Evolutionary conservation across 208 protist genomes (phyloP), one percentile per base, ranked within the genome.

Genomic region (Leishmania tropica): DNA sequence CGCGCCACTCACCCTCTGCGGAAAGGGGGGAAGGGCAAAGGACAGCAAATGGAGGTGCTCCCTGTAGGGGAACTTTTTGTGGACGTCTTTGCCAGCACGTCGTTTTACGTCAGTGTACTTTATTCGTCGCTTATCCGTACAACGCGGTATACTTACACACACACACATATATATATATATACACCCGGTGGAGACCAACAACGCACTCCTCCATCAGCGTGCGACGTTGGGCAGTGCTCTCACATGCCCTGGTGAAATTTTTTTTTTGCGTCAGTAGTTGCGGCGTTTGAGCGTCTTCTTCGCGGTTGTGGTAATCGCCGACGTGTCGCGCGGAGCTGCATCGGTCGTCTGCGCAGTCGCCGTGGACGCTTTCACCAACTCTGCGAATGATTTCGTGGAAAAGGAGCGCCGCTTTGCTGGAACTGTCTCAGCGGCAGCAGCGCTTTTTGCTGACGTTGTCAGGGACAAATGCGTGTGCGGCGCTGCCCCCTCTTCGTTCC

Each of bases 251-350:
- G 10, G 11, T 31, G 42, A 53, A 15, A 3, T n/a, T 6, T n/a
- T 40, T n/a, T 40, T 42, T 45, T 45, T 11, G 8, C 24, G 28
- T 80, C 42, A 85, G 60, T 85, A 85, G 77, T 79, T 73, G 13
- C 72, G 82, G 28, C 82, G 82, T 53, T 75, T 72, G 42, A 81
- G 51, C 17, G 73, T 75, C 70, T 85, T 88, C 75, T 85, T 85
- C 3, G 75, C 53, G 3, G 76, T 17, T 51, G 31, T 40, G 4
- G 21, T 19, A 45, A 4, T 51, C 13, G 64, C 51, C 6, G 72
- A 17, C 60, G 19, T 48, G 42, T 40, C 64, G 5, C 47, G 45
- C 7, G 62, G 47, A 10, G 76, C 5, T 24, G 68, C 58, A 42
- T 64, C 35, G 17, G 45, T 40, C 21, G 35, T 15, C 45, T 17